These are phyloP conservation scores for Myochromella boudieri DNA, from an alignment of 768 basidiomycete genomes.

Conservation along the genomic window DNA sequence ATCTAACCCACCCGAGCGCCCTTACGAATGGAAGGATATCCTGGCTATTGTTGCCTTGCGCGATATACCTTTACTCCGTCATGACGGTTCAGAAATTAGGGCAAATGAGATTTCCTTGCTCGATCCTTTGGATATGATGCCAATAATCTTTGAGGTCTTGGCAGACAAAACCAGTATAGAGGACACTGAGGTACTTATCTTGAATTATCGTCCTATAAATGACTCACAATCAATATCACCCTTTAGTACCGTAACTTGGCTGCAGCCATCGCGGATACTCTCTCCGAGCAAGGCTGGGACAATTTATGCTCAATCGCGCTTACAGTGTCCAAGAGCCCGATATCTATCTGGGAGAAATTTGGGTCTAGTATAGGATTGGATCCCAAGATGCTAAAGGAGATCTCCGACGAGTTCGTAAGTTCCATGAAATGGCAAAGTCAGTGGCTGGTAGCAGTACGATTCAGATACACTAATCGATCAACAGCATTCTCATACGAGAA, in stretches of 20 bases:
- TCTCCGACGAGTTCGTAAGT: conserved; percentile 46
- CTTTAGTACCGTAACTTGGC: conserved; percentile 30
- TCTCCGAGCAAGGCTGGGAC: conserved; percentile 28
- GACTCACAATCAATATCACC: neutral
- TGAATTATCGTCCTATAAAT: neutral
- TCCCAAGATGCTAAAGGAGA: conserved; percentile 32
- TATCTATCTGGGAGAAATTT: conserved; percentile 45
- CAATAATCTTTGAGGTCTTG: conserved; percentile 35
- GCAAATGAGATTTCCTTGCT: conserved; percentile 46
- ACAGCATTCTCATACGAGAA: conserved; percentile 51
- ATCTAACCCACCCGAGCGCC: conserved; percentile 17
- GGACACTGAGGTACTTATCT: conserved; percentile 12
- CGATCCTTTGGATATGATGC: conserved; percentile 56
- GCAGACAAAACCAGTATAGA: neutral
- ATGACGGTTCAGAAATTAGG: conserved; percentile 26
- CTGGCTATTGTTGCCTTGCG: conserved; percentile 48
- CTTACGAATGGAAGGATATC: conserved; percentile 34
- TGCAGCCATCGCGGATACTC: conserved; percentile 21
- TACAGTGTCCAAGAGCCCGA: conserved; percentile 29
- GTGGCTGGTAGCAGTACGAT: conserved; percentile 9
- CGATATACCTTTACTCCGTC: conserved; percentile 46
- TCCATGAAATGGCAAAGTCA: conserved; percentile 55
- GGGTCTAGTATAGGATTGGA: conserved; percentile 36
- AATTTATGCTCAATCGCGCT: conserved; percentile 23
- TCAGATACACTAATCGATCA: neutral